Evolutionary conservation across 2,329 filamentous ascomycete species (phyloP), one percentile per base, ranked within the genome.

Genomic region (Trichoderma cornu-damae): DNA sequence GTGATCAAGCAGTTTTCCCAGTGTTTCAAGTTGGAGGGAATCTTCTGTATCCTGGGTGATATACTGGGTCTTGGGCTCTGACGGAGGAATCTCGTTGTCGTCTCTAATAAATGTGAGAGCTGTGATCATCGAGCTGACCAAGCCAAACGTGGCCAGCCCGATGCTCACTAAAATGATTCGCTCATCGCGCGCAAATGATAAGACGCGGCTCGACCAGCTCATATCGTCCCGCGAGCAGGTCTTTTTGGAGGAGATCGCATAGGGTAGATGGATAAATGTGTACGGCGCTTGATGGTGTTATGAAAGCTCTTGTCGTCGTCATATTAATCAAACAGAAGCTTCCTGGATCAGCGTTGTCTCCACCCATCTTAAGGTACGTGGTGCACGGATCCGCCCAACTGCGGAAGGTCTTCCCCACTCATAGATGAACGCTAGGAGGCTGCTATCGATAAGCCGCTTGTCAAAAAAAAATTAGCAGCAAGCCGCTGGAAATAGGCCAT

Each of bases 41-140:
- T 90, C 87, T 66, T 91, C 87, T 2, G 86, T 89, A 22, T 87
- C 84, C 68, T 90, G 85, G 12, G 84, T 88, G 62, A 90, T 88
- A 68, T 89, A 88, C 63, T 86, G 82, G 50, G 87, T 82, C 68
- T 87, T 86, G 34, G 84, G 84, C 59, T 84, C 81, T 35, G 76
- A 68, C 34, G 83, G 80, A 59, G 83, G 83, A 66, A 94, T 82
- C 69, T 85, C 80, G 61, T 86, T 86, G 53, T 85, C 77, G 64
- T 84, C 77, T 62, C 84, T 80, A 63, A 86, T 82, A 55, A 79
- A 73, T 58, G 75, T 74, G 43, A 92, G 81, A 55, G 82, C 76
- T 35, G 77, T 70, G 61, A 79, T 77, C 70, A 89, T 82, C 52
- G 78, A 75, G 59, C 77, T 75, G 57, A 86, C 69, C 60, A 87